phyloP scores from a whole-genome alignment of 176 grass and related monocot species.

The Raddia distichophylla region DNA sequence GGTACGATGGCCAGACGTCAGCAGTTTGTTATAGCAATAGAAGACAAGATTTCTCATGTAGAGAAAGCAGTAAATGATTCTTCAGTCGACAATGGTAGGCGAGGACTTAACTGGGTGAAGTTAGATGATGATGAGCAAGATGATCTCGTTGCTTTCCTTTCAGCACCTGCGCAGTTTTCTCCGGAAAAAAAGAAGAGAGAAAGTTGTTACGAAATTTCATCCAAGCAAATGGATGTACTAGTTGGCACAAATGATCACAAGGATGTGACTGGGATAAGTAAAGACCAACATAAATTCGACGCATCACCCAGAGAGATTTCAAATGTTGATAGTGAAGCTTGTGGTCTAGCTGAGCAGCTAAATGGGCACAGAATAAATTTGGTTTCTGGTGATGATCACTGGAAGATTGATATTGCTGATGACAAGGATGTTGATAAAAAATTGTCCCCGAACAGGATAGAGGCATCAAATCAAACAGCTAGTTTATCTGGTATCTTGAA shows the following conservation, averaged over 20 bases:
- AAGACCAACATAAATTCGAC: conserved; percentile 41
- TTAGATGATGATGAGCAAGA: conserved; percentile 79
- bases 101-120: conserved; percentile 70
- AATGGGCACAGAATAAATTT: conserved; percentile 46
- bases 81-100: conserved; percentile 46
- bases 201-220: conserved; percentile 24
- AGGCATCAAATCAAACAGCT: conserved; percentile 33
- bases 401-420: conserved; percentile 62
- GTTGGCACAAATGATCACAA: not conserved
- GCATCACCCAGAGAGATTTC: conserved; percentile 46
- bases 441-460: conserved; percentile 10
- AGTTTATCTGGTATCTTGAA: conserved; percentile 44
- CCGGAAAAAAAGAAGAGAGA: conserved; percentile 45
- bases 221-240: conserved; percentile 21
- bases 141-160: conserved; percentile 85
- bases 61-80: conserved; percentile 59
- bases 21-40: conserved; percentile 79
- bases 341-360: conserved; percentile 39
- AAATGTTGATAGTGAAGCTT: conserved; percentile 42
- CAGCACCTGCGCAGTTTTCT: conserved; percentile 45
- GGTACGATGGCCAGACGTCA: conserved; percentile 58
- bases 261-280: conserved; percentile 13
- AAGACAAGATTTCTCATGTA: conserved; percentile 58
- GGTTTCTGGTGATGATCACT: conserved; percentile 42
- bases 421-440: conserved; percentile 48